Conservation (phyloP, 192 early-diverging fungal genomes). For the Coemansia sp. region DNA sequence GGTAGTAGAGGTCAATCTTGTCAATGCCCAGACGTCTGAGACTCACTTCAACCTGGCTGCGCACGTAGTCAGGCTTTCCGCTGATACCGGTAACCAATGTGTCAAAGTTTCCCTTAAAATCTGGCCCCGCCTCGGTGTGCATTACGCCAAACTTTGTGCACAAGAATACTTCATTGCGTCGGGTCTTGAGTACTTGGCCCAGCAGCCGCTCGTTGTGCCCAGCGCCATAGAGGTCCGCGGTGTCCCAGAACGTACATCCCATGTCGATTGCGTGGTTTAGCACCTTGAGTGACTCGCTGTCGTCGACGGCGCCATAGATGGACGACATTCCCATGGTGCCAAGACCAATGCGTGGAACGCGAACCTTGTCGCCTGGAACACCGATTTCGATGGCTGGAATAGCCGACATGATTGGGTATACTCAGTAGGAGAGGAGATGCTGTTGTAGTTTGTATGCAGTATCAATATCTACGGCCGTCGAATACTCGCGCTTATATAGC, state of each 20-base stretch:
- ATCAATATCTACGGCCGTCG: no score
- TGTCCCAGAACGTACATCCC: slow-evolving; percentile 62
- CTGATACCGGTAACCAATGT: slow-evolving; percentile 28
- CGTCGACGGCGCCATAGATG: slow-evolving; percentile 42
- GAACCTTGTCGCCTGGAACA: slow-evolving; percentile 21
- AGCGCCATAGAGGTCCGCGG: slow-evolving; percentile 58
- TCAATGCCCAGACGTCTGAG: slow-evolving; percentile 58
- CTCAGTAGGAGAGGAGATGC: no score
- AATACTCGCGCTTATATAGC: no score
- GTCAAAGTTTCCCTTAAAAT: slow-evolving; percentile 19
- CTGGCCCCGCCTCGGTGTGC: slow-evolving; percentile 22
- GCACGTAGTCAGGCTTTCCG: slow-evolving; percentile 56
- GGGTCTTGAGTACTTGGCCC: slow-evolving; percentile 49
- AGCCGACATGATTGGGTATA: neutral
- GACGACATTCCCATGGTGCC: slow-evolving; percentile 39
- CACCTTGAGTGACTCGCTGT: neutral
- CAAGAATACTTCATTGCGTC: slow-evolving; percentile 57
- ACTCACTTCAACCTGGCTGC: slow-evolving; percentile 38
- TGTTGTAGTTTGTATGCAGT: no score
- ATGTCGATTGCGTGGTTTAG: slow-evolving; percentile 55
- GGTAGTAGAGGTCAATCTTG: slow-evolving; percentile 65
- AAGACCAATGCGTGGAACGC: slow-evolving; percentile 35
- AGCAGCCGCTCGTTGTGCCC: slow-evolving; percentile 61
- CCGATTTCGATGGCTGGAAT: slow-evolving; percentile 27
- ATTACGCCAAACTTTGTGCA: slow-evolving; percentile 63